phyloP scores from a whole-genome alignment of 2,329 filamentous ascomycete genomes.

The Ophiostoma sp. region DNA sequence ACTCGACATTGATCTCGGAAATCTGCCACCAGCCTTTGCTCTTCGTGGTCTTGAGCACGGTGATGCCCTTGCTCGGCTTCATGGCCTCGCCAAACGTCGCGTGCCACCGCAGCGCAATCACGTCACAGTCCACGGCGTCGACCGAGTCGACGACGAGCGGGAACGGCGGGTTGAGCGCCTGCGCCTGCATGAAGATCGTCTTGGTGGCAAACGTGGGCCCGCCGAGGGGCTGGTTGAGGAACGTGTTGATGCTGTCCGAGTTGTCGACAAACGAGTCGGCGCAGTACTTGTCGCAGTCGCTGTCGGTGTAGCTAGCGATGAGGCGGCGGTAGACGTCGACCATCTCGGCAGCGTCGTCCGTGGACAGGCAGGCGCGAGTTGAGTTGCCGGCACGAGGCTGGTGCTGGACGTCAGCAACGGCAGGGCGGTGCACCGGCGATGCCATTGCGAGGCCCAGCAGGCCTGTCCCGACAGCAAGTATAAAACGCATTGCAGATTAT shows the following conservation, averaged over 20 bases:
- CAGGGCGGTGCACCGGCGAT: background rate
- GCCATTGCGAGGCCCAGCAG: background rate
- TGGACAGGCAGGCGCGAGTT: background rate
- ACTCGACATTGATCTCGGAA: slow-evolving; percentile 33
- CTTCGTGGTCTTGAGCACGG: slow-evolving; percentile 32
- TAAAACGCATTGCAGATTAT: background rate
- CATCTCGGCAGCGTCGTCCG: background rate
- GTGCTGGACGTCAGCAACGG: no score
- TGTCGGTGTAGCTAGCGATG: background rate
- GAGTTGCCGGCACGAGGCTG: background rate
- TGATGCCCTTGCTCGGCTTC: slow-evolving; percentile 33
- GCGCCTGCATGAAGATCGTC: background rate
- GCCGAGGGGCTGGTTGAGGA: background rate
- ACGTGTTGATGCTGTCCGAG: background rate
- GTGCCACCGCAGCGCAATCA: no score
- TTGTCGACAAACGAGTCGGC: background rate
- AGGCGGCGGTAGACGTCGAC: background rate
- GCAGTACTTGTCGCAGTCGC: background rate
- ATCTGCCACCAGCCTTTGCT: slow-evolving; percentile 32
- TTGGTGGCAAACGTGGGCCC: background rate
- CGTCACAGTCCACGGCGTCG: no score
- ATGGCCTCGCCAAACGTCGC: slow-evolving; percentile 23
- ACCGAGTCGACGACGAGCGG: background rate
- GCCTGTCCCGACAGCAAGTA: background rate
- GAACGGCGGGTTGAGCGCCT: background rate